These are phyloP conservation scores for Spencermartinsiella ligniputridi DNA, from an alignment of 1,139 yeast species.

Conservation along the genomic window DNA sequence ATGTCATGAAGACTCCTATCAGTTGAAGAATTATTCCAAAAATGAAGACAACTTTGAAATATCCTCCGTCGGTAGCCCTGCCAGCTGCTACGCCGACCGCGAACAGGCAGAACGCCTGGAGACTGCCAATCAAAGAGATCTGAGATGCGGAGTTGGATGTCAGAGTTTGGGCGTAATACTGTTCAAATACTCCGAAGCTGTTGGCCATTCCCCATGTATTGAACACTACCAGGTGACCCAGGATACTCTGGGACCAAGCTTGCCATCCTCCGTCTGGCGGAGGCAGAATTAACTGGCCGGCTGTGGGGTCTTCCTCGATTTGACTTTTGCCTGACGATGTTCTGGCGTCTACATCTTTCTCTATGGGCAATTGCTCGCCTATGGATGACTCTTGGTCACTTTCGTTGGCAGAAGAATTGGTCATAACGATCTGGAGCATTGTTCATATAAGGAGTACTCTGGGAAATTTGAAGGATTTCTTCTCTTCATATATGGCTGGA, in stretches of 20 bases:
- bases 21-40: slow-evolving; percentile 41
- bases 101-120: slow-evolving; percentile 35
- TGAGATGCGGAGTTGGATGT: slow-evolving; percentile 29
- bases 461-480: too few species aligned
- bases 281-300: too few species aligned
- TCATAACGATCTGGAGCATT: too few species aligned
- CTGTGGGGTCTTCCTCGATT: too few species aligned
- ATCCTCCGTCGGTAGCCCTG: slow-evolving; percentile 38
- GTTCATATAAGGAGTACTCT: too few species aligned
- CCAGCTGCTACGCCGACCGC: slow-evolving; percentile 50
- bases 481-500: too few species aligned
- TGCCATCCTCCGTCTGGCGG: slow-evolving; percentile 32
- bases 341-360: too few species aligned
- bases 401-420: too few species aligned
- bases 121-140: slow-evolving; percentile 29
- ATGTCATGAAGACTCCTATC: slow-evolving; percentile 49
- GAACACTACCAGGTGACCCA: slow-evolving; percentile 45
- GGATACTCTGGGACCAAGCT: slow-evolving; percentile 32
- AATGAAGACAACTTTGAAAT: slow-evolving; percentile 21
- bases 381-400: too few species aligned
- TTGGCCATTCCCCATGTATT: slow-evolving; percentile 57
- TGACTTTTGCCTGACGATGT: too few species aligned
- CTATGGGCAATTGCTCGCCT: too few species aligned
- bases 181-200: slow-evolving; percentile 58
- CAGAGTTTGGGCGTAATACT: slow-evolving; percentile 50